These are phyloP conservation scores for Simplicillium sp. DNA, from an alignment of 2,329 filamentous ascomycete species.

Conservation along the genomic window DNA sequence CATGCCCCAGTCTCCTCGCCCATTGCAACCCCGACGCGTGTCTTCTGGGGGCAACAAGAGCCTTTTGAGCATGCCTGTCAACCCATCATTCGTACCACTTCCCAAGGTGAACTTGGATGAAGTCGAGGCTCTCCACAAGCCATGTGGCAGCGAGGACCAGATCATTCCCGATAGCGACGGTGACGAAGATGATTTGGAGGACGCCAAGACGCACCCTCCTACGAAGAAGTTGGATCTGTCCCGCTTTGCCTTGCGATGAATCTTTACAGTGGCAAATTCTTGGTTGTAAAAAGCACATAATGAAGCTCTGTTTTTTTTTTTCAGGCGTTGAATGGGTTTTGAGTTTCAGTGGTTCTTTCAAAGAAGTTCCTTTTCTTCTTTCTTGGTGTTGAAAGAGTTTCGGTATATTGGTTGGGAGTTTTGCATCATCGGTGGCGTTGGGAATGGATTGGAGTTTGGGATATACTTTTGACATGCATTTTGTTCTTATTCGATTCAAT, in stretches of 20 bases:
- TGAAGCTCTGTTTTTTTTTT: too few species aligned
- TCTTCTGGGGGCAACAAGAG: constrained; percentile 10
- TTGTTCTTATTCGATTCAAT: too few species aligned
- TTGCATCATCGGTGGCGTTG: too few species aligned
- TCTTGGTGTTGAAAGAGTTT: too few species aligned
- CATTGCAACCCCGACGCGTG: background rate
- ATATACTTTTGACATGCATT: too few species aligned
- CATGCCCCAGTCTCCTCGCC: background rate
- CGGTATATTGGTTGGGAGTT: too few species aligned
- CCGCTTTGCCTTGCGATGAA: constrained; percentile 24
- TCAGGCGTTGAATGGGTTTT: too few species aligned
- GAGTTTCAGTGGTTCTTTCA: too few species aligned
- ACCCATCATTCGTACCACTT: constrained; percentile 45
- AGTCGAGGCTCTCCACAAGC: constrained; percentile 38
- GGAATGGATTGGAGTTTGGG: too few species aligned
- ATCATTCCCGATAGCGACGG: constrained; percentile 43
- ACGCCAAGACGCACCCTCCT: constrained; percentile 13
- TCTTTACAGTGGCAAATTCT: background rate
- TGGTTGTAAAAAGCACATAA: background rate
- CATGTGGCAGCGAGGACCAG: constrained; percentile 46
- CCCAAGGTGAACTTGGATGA: constrained; percentile 45
- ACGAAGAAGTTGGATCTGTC: constrained; percentile 34
- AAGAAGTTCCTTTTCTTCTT: too few species aligned
- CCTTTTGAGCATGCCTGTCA: constrained; percentile 30
- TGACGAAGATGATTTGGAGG: constrained; percentile 30